phyloP scores from a whole-genome alignment of 106 monocot genomes.

The Apostasia ramifera region DNA sequence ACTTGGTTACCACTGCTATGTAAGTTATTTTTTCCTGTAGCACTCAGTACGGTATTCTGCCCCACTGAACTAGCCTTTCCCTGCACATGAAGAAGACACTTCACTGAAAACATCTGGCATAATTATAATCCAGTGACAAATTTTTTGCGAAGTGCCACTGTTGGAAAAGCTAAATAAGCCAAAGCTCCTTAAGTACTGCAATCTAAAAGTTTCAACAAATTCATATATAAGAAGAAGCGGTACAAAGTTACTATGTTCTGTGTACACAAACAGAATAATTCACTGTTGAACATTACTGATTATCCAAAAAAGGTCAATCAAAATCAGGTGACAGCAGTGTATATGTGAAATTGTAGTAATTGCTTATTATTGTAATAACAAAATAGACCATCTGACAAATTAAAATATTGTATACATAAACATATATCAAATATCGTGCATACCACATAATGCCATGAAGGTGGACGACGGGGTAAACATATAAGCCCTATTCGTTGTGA shows the following conservation, averaged over 20 bases:
- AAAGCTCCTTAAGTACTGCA: not conserved
- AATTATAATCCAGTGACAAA: not conserved
- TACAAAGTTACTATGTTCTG: too few relatives aligned
- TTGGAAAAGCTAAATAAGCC: not conserved
- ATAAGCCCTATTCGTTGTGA: slow-evolving; percentile 74
- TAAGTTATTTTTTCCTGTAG: slow-evolving; percentile 11
- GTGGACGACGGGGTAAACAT: slow-evolving; percentile 73
- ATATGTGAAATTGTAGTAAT: not conserved
- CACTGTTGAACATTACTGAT: not conserved
- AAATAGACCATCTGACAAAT: slow-evolving; percentile 2
- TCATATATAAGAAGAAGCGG: too few relatives aligned
- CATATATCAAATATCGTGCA: slow-evolving; percentile 7
- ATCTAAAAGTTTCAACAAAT: not conserved
- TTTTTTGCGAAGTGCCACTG: too few relatives aligned
- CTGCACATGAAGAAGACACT: slow-evolving; percentile 30
- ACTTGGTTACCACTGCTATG: slow-evolving; percentile 6
- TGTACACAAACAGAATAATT: not conserved
- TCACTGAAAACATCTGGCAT: not conserved
- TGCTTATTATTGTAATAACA: not conserved
- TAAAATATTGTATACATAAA: not conserved
- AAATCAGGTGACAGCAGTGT: not conserved
- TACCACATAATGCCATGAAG: slow-evolving; percentile 83
- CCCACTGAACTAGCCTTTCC: slow-evolving; percentile 41
- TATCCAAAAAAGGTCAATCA: not conserved
- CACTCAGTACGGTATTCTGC: slow-evolving; percentile 25